A percentile compares a stretch with the other conserved stretches of the same genome.
Conservation (phyloP, 768 basidiomycete genomes). For the Lactifluus echinatus region DNA sequence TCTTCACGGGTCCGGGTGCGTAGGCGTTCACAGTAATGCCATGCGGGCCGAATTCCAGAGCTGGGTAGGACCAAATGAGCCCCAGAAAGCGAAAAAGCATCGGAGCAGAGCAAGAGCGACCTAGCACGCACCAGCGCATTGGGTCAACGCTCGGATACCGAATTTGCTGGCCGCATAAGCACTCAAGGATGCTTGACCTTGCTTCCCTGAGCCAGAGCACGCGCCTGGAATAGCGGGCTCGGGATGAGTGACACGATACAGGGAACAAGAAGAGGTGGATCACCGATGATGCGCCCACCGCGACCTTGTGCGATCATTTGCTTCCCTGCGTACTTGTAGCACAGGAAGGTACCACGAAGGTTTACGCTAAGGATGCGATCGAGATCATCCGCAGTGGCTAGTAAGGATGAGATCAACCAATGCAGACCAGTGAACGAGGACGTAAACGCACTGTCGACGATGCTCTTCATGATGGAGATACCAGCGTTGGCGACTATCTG, state of each 20-base stretch:
- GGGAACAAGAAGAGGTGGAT: background rate
- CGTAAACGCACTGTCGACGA: constrained; percentile 20
- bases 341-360: constrained; percentile 20
- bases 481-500: constrained; percentile 26
- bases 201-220: background rate
- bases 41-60: constrained; percentile 18
- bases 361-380: constrained; percentile 20
- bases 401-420: background rate
- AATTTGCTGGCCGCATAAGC: constrained; percentile 29
- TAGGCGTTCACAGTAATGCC: constrained; percentile 24
- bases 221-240: constrained; percentile 8
- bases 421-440: background rate
- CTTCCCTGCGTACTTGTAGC: constrained; percentile 22
- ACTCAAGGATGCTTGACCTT: constrained; percentile 10
- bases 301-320: constrained; percentile 24
- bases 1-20: constrained; percentile 20
- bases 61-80: background rate
- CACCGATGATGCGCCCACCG: constrained; percentile 23
- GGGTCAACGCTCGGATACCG: constrained; percentile 26
- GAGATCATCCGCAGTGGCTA: constrained; percentile 21
- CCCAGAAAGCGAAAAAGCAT: constrained; percentile 1
- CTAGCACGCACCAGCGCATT: constrained; percentile 18
- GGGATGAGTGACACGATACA: background rate
- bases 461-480: constrained; percentile 10
- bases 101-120: background rate